These are phyloP conservation scores for Suillus brevipes DNA, from an alignment of 768 basidiomycete genomes.

Conservation along the genomic window DNA sequence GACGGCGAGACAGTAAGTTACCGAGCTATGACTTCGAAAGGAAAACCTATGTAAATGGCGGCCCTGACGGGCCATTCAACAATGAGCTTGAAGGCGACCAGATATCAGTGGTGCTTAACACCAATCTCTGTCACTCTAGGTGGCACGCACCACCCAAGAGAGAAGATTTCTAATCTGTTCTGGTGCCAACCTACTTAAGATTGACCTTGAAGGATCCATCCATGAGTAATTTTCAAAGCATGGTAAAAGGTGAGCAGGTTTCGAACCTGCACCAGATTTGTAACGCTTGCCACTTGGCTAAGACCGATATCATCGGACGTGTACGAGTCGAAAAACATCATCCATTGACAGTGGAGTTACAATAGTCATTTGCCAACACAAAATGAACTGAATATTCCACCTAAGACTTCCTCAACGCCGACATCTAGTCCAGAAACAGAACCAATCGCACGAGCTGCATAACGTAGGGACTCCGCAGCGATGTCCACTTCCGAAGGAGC, in stretches of 20 bases:
- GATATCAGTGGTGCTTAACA: neutral
- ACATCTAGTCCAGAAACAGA: slow-evolving; percentile 74
- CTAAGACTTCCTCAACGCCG: slow-evolving; percentile 81
- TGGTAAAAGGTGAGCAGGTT: neutral
- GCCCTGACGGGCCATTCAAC: neutral
- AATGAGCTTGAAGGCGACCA: neutral
- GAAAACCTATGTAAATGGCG: too few relatives aligned
- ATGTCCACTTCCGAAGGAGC: slow-evolving; percentile 73
- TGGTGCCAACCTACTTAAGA: neutral
- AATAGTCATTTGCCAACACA: slow-evolving; percentile 77
- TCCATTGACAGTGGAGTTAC: neutral
- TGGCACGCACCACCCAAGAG: neutral
- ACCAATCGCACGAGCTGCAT: slow-evolving; percentile 82
- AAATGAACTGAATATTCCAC: slow-evolving; percentile 81
- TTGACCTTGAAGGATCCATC: neutral
- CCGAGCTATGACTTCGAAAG: neutral
- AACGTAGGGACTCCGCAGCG: slow-evolving; percentile 85
- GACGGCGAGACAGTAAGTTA: neutral
- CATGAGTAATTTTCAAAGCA: neutral
- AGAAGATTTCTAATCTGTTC: too few relatives aligned
- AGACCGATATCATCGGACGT: neutral
- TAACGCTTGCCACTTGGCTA: neutral
- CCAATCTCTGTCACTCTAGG: too few relatives aligned
- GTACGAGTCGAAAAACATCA: neutral
- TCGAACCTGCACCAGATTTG: neutral